These are phyloP conservation scores for Bipolaris cookei DNA, from an alignment of 2,329 filamentous ascomycete species.

Conservation along the genomic window DNA sequence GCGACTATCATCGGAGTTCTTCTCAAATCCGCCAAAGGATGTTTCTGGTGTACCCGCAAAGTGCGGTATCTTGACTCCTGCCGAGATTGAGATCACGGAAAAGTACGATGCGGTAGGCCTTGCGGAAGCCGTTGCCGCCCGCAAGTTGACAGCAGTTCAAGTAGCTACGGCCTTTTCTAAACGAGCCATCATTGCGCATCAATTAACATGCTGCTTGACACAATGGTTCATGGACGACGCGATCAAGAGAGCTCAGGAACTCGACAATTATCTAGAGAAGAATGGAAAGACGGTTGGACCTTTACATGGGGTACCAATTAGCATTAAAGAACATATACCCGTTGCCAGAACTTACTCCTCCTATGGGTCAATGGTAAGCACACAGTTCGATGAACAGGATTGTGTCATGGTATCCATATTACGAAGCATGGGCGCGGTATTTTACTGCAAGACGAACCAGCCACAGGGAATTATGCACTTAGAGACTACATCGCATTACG, in stretches of 20 bases:
- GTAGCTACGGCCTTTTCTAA: conserved; percentile 43
- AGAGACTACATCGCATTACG: conserved; percentile 62
- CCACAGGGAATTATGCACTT: conserved; percentile 59
- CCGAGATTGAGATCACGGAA: conserved; percentile 60
- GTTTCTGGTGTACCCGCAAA: conserved; percentile 25
- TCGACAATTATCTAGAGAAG: conserved; percentile 54
- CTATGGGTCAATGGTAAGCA: conserved; percentile 58
- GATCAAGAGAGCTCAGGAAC: conserved; percentile 23
- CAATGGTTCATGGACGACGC: conserved; percentile 33
- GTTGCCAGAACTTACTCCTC: conserved; percentile 62
- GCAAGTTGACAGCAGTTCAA: conserved; percentile 48
- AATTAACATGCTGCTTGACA: conserved; percentile 26
- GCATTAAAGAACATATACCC: conserved; percentile 59
- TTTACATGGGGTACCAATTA: conserved; percentile 60
- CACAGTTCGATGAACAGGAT: conserved; percentile 57
- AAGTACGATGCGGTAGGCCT: conserved; percentile 54
- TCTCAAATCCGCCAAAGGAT: conserved; percentile 24
- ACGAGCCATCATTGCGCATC: conserved; percentile 29
- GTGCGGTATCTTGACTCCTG: conserved; percentile 54
- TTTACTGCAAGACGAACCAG: conserved; percentile 60
- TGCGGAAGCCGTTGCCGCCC: conserved; percentile 48
- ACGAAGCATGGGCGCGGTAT: conserved; percentile 59
- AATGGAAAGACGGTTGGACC: conserved; percentile 33
- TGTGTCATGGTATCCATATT: conserved; percentile 62
- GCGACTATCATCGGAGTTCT: conserved; percentile 13